Conservation (phyloP, 805 yeast species). For the Metschnikowia baotianmanensis region DNA sequence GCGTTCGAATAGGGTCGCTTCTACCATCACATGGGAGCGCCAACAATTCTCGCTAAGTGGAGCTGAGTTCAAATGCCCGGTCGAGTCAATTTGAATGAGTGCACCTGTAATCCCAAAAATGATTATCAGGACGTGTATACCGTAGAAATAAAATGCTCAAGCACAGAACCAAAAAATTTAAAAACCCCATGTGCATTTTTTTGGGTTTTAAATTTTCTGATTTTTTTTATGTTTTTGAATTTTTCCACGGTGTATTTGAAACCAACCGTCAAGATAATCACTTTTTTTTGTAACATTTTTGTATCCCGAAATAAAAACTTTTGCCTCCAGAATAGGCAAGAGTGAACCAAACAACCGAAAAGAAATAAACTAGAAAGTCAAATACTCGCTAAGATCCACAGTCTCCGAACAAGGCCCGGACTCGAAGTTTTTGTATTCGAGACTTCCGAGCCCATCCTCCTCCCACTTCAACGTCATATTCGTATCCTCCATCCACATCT, state of each 20-base stretch:
- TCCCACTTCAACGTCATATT: conserved; percentile 8
- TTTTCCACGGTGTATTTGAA: too few relatives aligned
- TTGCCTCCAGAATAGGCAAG: neutral
- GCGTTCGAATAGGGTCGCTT: conserved; percentile 12
- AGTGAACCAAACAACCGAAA: conserved; percentile 2
- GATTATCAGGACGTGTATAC: too few relatives aligned
- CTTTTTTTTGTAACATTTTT: conserved; percentile 3
- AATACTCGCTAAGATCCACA: conserved; percentile 31
- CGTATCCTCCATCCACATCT: conserved; percentile 10
- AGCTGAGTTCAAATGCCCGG: neutral
- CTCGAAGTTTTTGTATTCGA: conserved; percentile 6
- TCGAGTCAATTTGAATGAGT: too few relatives aligned
- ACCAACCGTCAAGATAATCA: too few relatives aligned
- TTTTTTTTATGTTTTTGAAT: conserved; percentile 13
- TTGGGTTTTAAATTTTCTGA: conserved; percentile 7
- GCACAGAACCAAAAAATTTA: neutral
- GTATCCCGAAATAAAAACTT: conserved; percentile 4
- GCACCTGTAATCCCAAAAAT: too few relatives aligned
- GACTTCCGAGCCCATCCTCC: conserved; percentile 8
- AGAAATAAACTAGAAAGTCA: conserved; percentile 26
- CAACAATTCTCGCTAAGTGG: conserved; percentile 1
- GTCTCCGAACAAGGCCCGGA: conserved; percentile 16
- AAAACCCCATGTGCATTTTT: conserved; percentile 9
- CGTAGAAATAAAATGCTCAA: too few relatives aligned
- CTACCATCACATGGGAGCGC: conserved; percentile 17